phyloP scores from a whole-genome alignment of 2,329 filamentous ascomycete genomes.

The Aspergillus latus region DNA sequence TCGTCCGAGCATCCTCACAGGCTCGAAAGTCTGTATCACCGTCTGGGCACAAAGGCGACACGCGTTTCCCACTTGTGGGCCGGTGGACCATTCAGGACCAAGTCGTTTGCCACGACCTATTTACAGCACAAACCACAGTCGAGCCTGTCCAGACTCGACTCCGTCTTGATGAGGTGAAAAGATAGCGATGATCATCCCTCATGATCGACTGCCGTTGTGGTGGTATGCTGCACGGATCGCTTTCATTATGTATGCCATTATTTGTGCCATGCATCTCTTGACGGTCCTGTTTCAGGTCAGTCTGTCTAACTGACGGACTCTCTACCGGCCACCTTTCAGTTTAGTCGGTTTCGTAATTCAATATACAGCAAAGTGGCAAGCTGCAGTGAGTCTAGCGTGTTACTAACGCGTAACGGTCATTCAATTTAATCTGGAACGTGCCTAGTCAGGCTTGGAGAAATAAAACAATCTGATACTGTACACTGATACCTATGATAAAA shows the following conservation, averaged over 20 bases:
- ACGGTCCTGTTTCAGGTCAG: background rate
- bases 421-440: background rate
- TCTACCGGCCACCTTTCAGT: background rate
- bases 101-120: conserved; percentile 16
- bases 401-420: background rate
- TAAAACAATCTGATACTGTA: background rate
- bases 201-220: conserved; percentile 1
- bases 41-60: conserved; percentile 22
- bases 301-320: background rate
- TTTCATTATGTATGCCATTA: background rate
- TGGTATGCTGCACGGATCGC: background rate
- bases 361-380: background rate
- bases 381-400: background rate
- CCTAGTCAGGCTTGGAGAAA: background rate
- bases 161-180: background rate
- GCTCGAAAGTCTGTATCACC: background rate
- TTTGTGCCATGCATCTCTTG: background rate
- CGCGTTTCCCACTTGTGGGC: conserved; percentile 33
- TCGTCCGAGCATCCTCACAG: conserved; percentile 3
- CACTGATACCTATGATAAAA: background rate
- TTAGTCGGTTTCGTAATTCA: background rate
- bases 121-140: conserved; percentile 11
- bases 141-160: background rate
- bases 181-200: background rate
- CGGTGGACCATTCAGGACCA: conserved; percentile 10